These are phyloP conservation scores for Fomitiporia mediterranea DNA, from an alignment of 1,284 basidiomycete genomes.

Conservation along the genomic window DNA sequence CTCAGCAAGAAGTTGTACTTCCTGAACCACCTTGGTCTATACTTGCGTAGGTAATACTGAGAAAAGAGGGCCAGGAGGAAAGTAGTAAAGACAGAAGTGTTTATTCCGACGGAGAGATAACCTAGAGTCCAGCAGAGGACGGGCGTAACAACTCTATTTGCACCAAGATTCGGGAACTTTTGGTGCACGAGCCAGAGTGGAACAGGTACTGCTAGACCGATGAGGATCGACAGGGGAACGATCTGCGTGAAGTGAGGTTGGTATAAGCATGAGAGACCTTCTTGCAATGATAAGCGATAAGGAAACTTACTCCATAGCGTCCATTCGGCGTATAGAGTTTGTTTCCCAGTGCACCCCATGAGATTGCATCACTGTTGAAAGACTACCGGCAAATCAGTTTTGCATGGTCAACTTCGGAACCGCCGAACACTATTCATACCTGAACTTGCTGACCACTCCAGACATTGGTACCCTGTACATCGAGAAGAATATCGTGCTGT, in stretches of 20 bases:
- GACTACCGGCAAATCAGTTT: constrained; percentile 26
- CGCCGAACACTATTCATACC: constrained; percentile 4
- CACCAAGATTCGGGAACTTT: constrained; percentile 34
- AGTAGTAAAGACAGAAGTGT: constrained; percentile 25
- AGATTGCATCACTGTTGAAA: constrained; percentile 38
- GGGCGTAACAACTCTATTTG: constrained; percentile 34
- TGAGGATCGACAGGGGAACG: constrained; percentile 33
- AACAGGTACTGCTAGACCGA: constrained; percentile 36
- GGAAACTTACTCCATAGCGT: constrained; percentile 28
- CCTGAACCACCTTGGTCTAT: constrained; percentile 30
- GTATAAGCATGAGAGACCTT: neutral
- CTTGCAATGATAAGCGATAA: neutral
- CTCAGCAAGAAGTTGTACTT: constrained; percentile 34
- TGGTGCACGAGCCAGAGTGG: constrained; percentile 37
- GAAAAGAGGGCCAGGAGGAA: constrained; percentile 29
- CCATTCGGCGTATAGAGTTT: constrained; percentile 37
- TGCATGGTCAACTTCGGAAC: neutral
- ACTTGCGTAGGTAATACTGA: constrained; percentile 33
- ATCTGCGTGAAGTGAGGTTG: constrained; percentile 24
- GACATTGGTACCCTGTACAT: constrained; percentile 39
- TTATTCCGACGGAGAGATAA: constrained; percentile 26
- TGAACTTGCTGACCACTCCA: constrained; percentile 35
- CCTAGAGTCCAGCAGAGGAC: constrained; percentile 28
- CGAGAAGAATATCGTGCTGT: constrained; percentile 34
- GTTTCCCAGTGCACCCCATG: constrained; percentile 45